Percentiles rank a stretch among this genome's conserved stretches.
Conservation (phyloP, 1,284 basidiomycete genomes). For the Pseudozyma thailandica region DNA sequence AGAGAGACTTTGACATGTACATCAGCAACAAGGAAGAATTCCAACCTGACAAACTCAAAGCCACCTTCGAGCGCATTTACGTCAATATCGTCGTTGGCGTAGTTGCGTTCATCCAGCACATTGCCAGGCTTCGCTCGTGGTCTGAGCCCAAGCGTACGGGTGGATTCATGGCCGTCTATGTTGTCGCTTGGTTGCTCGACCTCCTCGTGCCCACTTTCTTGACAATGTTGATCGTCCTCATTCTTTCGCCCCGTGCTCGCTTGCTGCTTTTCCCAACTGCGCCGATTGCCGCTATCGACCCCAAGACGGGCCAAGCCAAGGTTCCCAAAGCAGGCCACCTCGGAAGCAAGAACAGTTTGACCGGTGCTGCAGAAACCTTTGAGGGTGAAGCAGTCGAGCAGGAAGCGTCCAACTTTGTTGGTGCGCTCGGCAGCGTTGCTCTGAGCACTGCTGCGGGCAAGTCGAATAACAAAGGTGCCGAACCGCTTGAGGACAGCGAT, state of each 20-base stretch:
- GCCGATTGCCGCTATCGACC: constrained; percentile 68
- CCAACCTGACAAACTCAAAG: constrained; percentile 71
- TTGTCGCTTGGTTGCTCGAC: constrained; percentile 35
- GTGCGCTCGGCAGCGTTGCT: constrained; percentile 68
- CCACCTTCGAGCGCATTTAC: constrained; percentile 73
- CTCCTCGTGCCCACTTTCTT: constrained; percentile 52
- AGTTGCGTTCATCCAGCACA: constrained; percentile 71
- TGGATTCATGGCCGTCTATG: constrained; percentile 66
- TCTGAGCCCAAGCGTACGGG: constrained; percentile 71
- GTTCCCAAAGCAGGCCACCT: constrained; percentile 63
- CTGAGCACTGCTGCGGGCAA: constrained; percentile 70
- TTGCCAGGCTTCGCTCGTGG: constrained; percentile 72
- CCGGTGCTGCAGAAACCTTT: constrained; percentile 67
- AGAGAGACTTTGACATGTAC: constrained; percentile 70
- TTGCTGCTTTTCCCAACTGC: constrained; percentile 72
- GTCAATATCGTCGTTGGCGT: constrained; percentile 71
- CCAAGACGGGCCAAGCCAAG: constrained; percentile 61
- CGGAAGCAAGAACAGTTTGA: constrained; percentile 52
- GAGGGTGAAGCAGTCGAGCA: constrained; percentile 71
- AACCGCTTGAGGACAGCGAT: constrained; percentile 15
- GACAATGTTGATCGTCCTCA: constrained; percentile 69
- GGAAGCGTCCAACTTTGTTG: constrained; percentile 70
- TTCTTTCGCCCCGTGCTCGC: constrained; percentile 71
- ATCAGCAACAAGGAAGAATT: constrained; percentile 71
- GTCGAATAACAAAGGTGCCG: constrained; percentile 41